phyloP scores from a whole-genome alignment of 176 grass and related monocot species.

The Hordeum marinum region DNA sequence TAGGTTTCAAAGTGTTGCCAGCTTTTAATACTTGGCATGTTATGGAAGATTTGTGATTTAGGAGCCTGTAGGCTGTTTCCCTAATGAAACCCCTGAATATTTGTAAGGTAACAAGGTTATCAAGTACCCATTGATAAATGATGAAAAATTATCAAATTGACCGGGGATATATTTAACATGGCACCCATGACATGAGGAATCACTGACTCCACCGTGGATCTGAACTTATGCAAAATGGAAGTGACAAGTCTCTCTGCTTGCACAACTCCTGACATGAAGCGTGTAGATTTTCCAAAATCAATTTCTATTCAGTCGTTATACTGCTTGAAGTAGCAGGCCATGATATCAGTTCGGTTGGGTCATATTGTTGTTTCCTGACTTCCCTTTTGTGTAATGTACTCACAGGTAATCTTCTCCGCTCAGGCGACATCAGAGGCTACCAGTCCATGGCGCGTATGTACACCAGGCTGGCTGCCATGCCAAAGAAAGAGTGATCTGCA shows the following conservation, averaged over 20 bases:
- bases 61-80: neutral
- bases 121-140: neutral
- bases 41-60: neutral
- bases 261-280: neutral
- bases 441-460: constrained; percentile 14
- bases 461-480: neutral
- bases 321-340: neutral
- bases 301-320: neutral
- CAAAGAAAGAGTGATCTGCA: neutral
- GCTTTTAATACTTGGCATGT: neutral
- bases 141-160: neutral
- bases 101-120: neutral
- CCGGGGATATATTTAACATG: neutral
- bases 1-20: neutral
- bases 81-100: neutral
- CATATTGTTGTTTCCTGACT: neutral
- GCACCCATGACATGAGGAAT: neutral
- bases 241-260: neutral
- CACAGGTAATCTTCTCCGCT: neutral
- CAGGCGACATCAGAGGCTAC: neutral
- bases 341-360: neutral
- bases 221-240: neutral
- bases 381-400: neutral
- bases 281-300: neutral
- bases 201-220: too few relatives aligned